Percentiles rank a stretch among this genome's conserved stretches.
These are phyloP conservation scores for Ustilago shanxiensis DNA, from an alignment of 1,284 basidiomycete genomes.

Conservation along the genomic window DNA sequence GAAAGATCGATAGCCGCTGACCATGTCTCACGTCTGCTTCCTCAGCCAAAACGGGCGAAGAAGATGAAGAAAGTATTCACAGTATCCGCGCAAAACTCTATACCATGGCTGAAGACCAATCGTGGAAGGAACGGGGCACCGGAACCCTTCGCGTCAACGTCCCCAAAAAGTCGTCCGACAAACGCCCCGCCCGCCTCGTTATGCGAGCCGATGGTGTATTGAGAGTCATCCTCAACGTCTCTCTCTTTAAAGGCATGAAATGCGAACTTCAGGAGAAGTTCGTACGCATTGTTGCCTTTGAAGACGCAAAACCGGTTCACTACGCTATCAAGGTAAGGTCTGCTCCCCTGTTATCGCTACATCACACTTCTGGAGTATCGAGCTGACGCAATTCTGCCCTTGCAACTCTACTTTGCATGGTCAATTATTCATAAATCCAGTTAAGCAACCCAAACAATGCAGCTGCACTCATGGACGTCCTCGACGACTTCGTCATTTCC, in stretches of 20 bases:
- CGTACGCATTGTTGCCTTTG: constrained; percentile 64
- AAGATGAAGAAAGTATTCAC: constrained; percentile 86
- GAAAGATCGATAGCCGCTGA: neutral
- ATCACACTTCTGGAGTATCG: neutral
- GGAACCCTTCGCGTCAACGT: constrained; percentile 86
- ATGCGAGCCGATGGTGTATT: constrained; percentile 96
- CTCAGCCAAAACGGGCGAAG: constrained; percentile 87
- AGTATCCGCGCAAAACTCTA: constrained; percentile 89
- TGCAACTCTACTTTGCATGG: neutral
- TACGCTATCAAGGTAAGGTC: constrained; percentile 65
- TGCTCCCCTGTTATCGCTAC: neutral
- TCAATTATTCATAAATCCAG: constrained; percentile 20
- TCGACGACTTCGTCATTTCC: constrained; percentile 37
- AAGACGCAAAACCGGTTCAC: constrained; percentile 60
- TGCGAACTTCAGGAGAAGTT: constrained; percentile 77
- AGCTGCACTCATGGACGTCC: constrained; percentile 51
- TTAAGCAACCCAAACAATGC: constrained; percentile 54
- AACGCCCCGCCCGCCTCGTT: constrained; percentile 80
- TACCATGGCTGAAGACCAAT: constrained; percentile 75
- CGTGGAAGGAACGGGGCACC: constrained; percentile 90
- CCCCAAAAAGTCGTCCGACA: constrained; percentile 74
- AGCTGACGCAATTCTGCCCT: neutral
- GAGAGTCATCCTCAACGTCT: constrained; percentile 84
- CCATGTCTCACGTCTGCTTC: neutral
- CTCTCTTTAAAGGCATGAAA: constrained; percentile 87